Conservation (phyloP, 805 yeast species). For the Lachancea sp. region DNA sequence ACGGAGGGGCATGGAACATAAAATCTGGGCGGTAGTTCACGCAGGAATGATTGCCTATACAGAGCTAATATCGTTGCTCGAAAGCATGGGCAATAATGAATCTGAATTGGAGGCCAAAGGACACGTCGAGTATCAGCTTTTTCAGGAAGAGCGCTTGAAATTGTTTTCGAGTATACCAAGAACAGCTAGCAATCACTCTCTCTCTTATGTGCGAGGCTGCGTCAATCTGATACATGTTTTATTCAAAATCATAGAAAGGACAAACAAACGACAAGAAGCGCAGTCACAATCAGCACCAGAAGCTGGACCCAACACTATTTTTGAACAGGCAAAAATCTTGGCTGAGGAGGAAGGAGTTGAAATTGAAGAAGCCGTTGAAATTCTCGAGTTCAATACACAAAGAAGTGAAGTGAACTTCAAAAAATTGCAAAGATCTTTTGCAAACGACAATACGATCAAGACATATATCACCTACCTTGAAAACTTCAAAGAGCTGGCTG, state of each 20-base stretch:
- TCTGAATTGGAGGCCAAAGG: slow-evolving; percentile 40
- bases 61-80: slow-evolving; percentile 47
- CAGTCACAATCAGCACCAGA: slow-evolving; percentile 13
- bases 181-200: slow-evolving; percentile 56
- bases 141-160: slow-evolving; percentile 55
- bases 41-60: slow-evolving; percentile 63
- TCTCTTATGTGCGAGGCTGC: slow-evolving; percentile 51
- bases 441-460: slow-evolving; percentile 51
- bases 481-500: slow-evolving; percentile 55
- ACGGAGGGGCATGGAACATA: slow-evolving; percentile 37
- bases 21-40: slow-evolving; percentile 56
- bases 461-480: slow-evolving; percentile 58
- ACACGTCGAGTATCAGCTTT: slow-evolving; percentile 60
- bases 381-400: slow-evolving; percentile 11
- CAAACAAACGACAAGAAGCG: neutral
- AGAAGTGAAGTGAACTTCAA: slow-evolving; percentile 19
- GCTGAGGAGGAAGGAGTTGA: slow-evolving; percentile 32
- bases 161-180: slow-evolving; percentile 54
- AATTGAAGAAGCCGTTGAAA: slow-evolving; percentile 31
- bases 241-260: slow-evolving; percentile 55
- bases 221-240: slow-evolving; percentile 61
- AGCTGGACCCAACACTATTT: no score
- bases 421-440: slow-evolving; percentile 19
- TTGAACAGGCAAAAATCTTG: slow-evolving; percentile 28
- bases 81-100: slow-evolving; percentile 40